Percentiles rank a stretch among this genome's conserved stretches.
phyloP scores from a whole-genome alignment of 2,329 filamentous ascomycete genomes.

The Apiospora aurea region DNA sequence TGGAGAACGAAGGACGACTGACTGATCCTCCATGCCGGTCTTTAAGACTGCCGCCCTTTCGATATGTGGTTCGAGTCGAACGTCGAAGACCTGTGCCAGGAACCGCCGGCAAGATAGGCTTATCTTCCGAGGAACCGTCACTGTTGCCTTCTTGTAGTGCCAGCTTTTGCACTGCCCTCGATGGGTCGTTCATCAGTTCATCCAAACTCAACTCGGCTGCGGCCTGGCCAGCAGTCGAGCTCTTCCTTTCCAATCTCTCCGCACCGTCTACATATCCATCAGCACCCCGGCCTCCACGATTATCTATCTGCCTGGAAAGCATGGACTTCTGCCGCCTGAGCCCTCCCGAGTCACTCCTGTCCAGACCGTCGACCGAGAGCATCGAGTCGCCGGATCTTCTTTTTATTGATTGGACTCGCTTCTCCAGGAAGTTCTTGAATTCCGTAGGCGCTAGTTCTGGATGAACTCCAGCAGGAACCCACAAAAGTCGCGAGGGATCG shows the following conservation, averaged over 20 bases:
- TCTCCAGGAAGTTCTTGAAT: conserved; percentile 96
- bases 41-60: conserved; percentile 83
- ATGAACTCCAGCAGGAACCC: conserved; percentile 94
- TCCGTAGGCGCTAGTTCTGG: conserved; percentile 94
- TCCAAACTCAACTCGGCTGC: conserved; percentile 75
- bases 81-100: conserved; percentile 82
- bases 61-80: conserved; percentile 90
- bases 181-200: conserved; percentile 81
- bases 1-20: conserved; percentile 74
- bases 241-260: conserved; percentile 77
- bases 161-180: conserved; percentile 73
- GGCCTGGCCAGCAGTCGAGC: conserved; percentile 64
- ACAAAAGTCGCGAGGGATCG: conserved; percentile 87
- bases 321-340: conserved; percentile 92
- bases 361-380: conserved; percentile 64
- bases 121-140: conserved; percentile 67
- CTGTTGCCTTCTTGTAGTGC: conserved; percentile 58
- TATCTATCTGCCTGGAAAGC: conserved; percentile 90
- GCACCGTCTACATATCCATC: conserved; percentile 83
- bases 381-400: conserved; percentile 78
- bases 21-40: conserved; percentile 80
- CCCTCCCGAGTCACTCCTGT: conserved; percentile 64
- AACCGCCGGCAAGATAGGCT: conserved; percentile 83
- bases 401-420: conserved; percentile 88
- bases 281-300: conserved; percentile 61